phyloP scores from a whole-genome alignment of 257 asterid species.

The Linderniella brevidens region DNA sequence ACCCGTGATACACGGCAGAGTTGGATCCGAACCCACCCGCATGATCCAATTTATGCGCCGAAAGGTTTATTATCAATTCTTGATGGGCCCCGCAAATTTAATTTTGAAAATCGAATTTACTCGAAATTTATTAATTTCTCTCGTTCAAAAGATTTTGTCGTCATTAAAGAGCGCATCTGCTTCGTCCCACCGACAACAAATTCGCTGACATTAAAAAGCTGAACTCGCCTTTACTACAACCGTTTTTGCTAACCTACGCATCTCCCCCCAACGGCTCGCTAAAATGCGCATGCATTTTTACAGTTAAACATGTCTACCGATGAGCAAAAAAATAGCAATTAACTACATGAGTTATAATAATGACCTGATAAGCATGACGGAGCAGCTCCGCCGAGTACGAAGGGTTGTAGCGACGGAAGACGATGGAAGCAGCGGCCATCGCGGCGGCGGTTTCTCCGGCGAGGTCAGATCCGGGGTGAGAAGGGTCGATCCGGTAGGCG shows the following conservation, averaged over 20 bases:
- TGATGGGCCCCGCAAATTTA: too few relatives aligned
- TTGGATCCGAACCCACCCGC: constrained; percentile 14
- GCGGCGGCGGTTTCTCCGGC: constrained; percentile 58
- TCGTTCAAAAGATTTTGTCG: background rate
- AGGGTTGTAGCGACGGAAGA: constrained; percentile 20
- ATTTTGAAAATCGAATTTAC: too few relatives aligned
- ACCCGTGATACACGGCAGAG: constrained; percentile 31
- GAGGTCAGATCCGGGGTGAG: constrained; percentile 41
- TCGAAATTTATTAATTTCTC: too few relatives aligned
- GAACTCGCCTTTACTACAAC: constrained; percentile 7
- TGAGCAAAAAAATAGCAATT: background rate
- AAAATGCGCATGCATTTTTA: constrained; percentile 9
- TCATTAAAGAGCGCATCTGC: background rate
- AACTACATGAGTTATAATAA: background rate
- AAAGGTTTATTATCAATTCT: constrained; percentile 12
- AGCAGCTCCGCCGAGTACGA: constrained; percentile 31
- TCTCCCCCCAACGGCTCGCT: constrained; percentile 5
- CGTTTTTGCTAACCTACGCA: constrained; percentile 8
- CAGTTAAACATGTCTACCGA: too few relatives aligned
- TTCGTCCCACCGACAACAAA: constrained; percentile 13
- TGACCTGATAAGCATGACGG: constrained; percentile 27
- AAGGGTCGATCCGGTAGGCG: constrained; percentile 26
- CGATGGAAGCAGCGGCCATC: constrained; percentile 44
- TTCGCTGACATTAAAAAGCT: constrained; percentile 9
- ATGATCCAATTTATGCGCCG: constrained; percentile 34